Evolutionary conservation across 2,329 filamentous ascomycete species (phyloP).

Genomic region (Fusarium penzigii): DNA sequence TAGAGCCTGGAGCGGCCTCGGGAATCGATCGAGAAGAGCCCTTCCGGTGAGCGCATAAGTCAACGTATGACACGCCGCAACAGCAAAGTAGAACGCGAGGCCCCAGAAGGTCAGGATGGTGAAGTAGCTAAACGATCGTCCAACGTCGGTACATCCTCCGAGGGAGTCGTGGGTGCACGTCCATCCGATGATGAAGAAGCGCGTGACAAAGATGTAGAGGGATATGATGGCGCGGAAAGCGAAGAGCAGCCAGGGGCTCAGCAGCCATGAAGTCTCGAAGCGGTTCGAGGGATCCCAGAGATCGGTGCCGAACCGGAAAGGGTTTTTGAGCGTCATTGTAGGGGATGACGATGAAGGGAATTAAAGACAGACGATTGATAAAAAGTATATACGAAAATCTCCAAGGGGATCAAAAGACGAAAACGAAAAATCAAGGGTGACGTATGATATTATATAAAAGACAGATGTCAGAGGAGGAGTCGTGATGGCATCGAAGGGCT

Average conservation of each 20-base stretch:
- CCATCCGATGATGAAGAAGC: conserved; percentile 70
- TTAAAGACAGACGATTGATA: too few species aligned
- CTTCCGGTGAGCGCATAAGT: conserved; percentile 59
- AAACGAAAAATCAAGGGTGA: too few species aligned
- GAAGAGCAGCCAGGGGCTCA: conserved; percentile 66
- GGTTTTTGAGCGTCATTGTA: conserved; percentile 25
- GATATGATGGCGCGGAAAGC: conserved; percentile 54
- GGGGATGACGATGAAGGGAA: neutral
- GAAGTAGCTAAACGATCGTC: conserved; percentile 75
- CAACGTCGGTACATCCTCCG: conserved; percentile 47
- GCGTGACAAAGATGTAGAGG: conserved; percentile 69
- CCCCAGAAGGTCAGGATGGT: conserved; percentile 83
- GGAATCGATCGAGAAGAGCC: conserved; percentile 60
- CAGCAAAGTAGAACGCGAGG: conserved; percentile 74
- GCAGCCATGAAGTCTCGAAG: conserved; percentile 79
- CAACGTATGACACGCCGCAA: conserved; percentile 68
- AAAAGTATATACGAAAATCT: too few species aligned
- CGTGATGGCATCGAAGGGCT: too few species aligned
- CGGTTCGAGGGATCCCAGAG: conserved; percentile 60
- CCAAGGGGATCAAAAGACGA: too few species aligned
- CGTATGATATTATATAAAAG: neutral
- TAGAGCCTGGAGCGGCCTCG: conserved; percentile 62
- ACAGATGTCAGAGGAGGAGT: neutral
- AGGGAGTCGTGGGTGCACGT: conserved; percentile 51
- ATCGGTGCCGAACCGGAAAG: conserved; percentile 43